Percentiles rank a stretch among this genome's conserved stretches.
Evolutionary conservation across 2,329 filamentous ascomycete genomes (phyloP).

Genomic region (Gliomastix tumulicola): DNA sequence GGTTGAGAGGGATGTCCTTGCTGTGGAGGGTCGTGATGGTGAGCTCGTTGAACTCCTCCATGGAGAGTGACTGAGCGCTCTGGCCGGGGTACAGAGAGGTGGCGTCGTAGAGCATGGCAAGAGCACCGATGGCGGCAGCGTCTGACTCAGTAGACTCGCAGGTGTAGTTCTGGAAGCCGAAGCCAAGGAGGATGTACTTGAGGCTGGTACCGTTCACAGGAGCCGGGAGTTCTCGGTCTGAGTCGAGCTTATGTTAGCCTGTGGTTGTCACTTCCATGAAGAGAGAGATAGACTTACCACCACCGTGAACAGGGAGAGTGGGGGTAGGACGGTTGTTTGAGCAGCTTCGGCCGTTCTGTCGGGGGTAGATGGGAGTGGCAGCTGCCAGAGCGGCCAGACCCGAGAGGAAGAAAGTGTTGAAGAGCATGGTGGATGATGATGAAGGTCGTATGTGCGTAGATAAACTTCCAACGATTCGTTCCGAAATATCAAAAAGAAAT

Average conservation of each 20-base stretch:
- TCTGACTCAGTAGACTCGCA: conserved; percentile 33
- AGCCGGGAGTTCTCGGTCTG: conserved; percentile 24
- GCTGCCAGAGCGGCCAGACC: conserved; percentile 22
- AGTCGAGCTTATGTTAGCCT: too few relatives aligned
- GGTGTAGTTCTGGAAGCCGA: conserved; percentile 65
- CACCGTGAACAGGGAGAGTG: conserved; percentile 29
- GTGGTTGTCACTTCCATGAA: too few relatives aligned
- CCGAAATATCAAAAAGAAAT: too few relatives aligned
- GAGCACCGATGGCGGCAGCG: conserved; percentile 40
- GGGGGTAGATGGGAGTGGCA: conserved; percentile 14
- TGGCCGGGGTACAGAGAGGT: conserved; percentile 42
- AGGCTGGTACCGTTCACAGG: conserved; percentile 30
- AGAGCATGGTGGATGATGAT: too few relatives aligned
- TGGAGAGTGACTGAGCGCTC: conserved; percentile 25
- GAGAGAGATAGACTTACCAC: conserved; percentile 19
- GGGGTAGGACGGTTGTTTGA: conserved; percentile 1
- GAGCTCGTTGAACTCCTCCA: conserved; percentile 30
- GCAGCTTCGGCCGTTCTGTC: too few relatives aligned
- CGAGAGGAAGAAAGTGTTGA: conserved; percentile 22
- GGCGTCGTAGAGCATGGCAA: conserved; percentile 55
- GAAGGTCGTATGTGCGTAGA: too few relatives aligned
- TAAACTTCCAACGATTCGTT: too few relatives aligned
- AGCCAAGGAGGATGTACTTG: conserved; percentile 52
- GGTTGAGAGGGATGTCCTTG: conserved; percentile 40
- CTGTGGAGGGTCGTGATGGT: conserved; percentile 30